Conservation (phyloP, 345 rosid genomes). For the Erysimum cheiranthoides region DNA sequence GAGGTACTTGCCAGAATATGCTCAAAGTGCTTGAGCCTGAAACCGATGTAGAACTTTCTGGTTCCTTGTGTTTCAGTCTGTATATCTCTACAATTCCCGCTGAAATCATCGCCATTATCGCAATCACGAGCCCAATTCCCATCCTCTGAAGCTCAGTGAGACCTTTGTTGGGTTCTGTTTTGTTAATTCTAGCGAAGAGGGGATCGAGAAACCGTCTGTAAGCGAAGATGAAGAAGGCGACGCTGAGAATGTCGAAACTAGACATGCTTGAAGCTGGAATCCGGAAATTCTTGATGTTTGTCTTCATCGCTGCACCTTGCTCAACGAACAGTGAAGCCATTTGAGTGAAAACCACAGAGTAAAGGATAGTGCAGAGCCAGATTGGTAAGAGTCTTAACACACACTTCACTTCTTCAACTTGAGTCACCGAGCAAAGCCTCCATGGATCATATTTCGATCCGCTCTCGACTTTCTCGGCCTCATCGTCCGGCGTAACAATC, state of each 20-base stretch:
- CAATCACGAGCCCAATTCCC: constrained; percentile 87
- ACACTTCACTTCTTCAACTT: constrained; percentile 98
- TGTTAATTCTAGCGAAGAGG: constrained; percentile 53
- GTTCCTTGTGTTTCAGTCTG: constrained; percentile 57
- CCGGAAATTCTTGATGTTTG: constrained; percentile 57
- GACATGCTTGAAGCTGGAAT: constrained; percentile 98
- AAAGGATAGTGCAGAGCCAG: constrained; percentile 96
- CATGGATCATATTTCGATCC: constrained; percentile 55
- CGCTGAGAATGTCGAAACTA: constrained; percentile 90
- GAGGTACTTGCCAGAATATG: constrained; percentile 97
- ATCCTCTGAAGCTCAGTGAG: constrained; percentile 88
- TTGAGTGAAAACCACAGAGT: constrained; percentile 96
- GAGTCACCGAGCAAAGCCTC: constrained; percentile 82
- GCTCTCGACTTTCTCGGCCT: constrained; percentile 43
- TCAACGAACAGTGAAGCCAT: constrained; percentile 99
- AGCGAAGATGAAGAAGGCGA: constrained; percentile 72
- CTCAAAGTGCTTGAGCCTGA: constrained; percentile 71
- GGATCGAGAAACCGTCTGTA: constrained; percentile 81
- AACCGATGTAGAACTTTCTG: constrained; percentile 49
- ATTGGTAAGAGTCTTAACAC: constrained; percentile 82
- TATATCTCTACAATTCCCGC: constrained; percentile 79
- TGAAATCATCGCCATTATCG: constrained; percentile 76
- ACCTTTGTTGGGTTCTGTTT: constrained; percentile 59
- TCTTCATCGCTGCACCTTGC: constrained; percentile 92
- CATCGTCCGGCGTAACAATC: constrained; percentile 60